These are phyloP conservation scores for Kentomonas sorsogonicus DNA, from an alignment of 208 protist species.

Conservation along the genomic window DNA sequence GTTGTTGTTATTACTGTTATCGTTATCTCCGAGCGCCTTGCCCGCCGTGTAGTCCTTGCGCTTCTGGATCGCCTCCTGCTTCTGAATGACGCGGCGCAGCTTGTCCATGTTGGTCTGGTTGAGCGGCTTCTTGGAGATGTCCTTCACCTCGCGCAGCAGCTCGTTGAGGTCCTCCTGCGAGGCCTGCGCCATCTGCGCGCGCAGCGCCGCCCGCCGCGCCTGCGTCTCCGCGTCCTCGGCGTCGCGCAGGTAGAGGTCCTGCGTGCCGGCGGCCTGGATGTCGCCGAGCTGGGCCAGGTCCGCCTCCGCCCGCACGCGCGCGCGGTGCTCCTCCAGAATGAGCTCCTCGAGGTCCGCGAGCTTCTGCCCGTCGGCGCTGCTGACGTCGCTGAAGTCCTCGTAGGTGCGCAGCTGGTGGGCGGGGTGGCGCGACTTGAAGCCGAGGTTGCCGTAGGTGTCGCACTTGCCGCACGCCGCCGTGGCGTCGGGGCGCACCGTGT, in stretches of 20 bases:
- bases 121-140: conserved; percentile 51
- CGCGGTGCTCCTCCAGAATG: conserved; percentile 63
- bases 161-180: conserved; percentile 53
- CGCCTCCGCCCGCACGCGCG: conserved; percentile 47
- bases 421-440: conserved; percentile 41
- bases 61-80: conserved; percentile 47
- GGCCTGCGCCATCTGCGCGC: conserved; percentile 21
- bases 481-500: conserved; percentile 52
- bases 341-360: conserved; percentile 66
- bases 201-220: conserved; percentile 28
- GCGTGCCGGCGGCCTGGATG: conserved; percentile 40
- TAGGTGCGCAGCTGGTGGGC: conserved; percentile 9
- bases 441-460: conserved; percentile 77
- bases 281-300: conserved; percentile 52
- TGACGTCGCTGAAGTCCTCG: conserved; percentile 50
- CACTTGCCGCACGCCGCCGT: conserved; percentile 64
- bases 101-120: conserved; percentile 78
- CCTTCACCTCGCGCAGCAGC: conserved; percentile 51
- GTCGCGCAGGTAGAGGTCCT: conserved; percentile 39
- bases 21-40: too few relatives aligned
- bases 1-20: too few relatives aligned
- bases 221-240: too few relatives aligned
- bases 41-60: conserved; percentile 31
- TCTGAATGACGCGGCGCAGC: conserved; percentile 42
- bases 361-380: conserved; percentile 56